Evolutionary conservation across 768 basidiomycete genomes (phyloP).

Genomic region (Sarcomyxa edulis): DNA sequence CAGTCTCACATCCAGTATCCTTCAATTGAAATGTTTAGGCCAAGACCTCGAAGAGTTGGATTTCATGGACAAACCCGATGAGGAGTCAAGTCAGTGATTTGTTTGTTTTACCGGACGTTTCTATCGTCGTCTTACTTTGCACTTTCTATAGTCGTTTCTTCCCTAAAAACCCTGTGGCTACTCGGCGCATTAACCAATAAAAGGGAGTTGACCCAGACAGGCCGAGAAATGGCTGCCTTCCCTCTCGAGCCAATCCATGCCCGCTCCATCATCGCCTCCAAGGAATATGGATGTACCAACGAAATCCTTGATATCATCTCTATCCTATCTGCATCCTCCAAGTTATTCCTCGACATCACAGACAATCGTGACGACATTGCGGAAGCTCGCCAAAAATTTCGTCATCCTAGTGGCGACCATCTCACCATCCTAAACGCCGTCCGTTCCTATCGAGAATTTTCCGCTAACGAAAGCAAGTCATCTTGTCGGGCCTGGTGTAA

Average conservation of each 20-base stretch:
- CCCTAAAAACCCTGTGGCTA: constrained; percentile 68
- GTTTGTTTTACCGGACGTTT: background rate
- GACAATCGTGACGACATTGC: constrained; percentile 71
- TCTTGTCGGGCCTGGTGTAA: constrained; percentile 75
- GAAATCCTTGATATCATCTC: constrained; percentile 86
- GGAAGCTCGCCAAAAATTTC: constrained; percentile 72
- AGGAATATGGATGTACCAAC: constrained; percentile 60
- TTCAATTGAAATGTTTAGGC: constrained; percentile 82
- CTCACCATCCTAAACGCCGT: constrained; percentile 85
- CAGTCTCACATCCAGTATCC: constrained; percentile 74
- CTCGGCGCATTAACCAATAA: constrained; percentile 73
- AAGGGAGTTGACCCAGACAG: constrained; percentile 63
- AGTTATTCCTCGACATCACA: constrained; percentile 72
- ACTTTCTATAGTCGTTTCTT: constrained; percentile 44
- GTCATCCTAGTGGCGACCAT: constrained; percentile 86
- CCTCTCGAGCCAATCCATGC: constrained; percentile 88
- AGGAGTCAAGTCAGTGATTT: constrained; percentile 56
- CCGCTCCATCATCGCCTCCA: constrained; percentile 75
- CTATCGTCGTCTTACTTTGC: constrained; percentile 1
- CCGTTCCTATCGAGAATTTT: constrained; percentile 73
- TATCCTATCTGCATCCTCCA: constrained; percentile 74
- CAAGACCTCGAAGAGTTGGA: constrained; percentile 79
- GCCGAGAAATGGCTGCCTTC: constrained; percentile 82
- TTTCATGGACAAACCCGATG: constrained; percentile 84
- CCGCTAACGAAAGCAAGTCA: constrained; percentile 36